A percentile compares a stretch with the other conserved stretches of the same genome.
Evolutionary conservation across 179 eudicot species (phyloP).

Genomic region (Silene coronaria): DNA sequence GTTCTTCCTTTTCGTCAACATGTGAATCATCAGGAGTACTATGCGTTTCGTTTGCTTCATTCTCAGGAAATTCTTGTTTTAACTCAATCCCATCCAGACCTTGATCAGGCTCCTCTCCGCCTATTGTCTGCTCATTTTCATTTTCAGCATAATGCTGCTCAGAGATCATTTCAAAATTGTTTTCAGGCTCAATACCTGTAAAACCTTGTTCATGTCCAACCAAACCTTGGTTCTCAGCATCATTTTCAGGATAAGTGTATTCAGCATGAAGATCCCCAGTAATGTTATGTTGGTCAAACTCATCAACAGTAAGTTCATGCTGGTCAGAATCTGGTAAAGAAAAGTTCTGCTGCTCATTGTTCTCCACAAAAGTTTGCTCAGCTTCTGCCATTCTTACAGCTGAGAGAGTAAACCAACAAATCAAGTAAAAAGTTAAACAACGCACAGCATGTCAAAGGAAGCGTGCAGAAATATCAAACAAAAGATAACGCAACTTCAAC

Average conservation of each 20-base stretch:
- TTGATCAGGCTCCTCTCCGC: conserved; percentile 25
- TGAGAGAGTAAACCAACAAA: background rate
- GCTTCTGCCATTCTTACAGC: conserved; percentile 40
- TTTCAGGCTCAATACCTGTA: conserved; percentile 20
- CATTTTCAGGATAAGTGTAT: conserved; percentile 18
- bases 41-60: conserved; percentile 24
- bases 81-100: conserved; percentile 24
- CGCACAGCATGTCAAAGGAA: background rate
- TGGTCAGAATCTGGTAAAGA: conserved; percentile 27
- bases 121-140: conserved; percentile 25
- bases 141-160: conserved; percentile 24
- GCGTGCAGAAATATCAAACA: background rate
- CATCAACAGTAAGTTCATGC: conserved; percentile 21
- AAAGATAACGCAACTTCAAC: background rate
- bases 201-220: conserved; percentile 20
- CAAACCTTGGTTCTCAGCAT: conserved; percentile 20
- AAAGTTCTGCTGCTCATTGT: conserved; percentile 27
- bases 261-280: conserved; percentile 20
- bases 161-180: conserved; percentile 18
- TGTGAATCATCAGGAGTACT: conserved; percentile 28
- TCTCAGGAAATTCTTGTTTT: conserved; percentile 22
- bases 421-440: background rate
- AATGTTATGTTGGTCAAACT: conserved; percentile 24
- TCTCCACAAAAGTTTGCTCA: conserved; percentile 35
- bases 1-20: conserved; percentile 34